These are phyloP conservation scores for Exophiala oligosperma DNA, from an alignment of 2,329 filamentous ascomycete genomes.

Conservation along the genomic window DNA sequence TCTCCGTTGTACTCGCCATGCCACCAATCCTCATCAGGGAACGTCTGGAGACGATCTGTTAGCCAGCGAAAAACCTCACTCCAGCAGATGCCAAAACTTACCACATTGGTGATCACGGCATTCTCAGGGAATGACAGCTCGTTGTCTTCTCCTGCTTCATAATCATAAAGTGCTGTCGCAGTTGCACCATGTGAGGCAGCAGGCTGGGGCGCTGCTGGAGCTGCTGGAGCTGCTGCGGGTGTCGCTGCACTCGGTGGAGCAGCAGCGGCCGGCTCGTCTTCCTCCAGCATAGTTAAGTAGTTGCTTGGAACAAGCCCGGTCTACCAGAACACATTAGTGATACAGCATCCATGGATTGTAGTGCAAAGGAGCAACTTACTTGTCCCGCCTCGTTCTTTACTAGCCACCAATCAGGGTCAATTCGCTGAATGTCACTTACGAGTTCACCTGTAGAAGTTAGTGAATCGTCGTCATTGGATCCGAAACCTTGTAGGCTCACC, in stretches of 20 bases:
- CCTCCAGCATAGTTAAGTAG: constrained; percentile 85
- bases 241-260: constrained; percentile 36
- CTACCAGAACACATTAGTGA: constrained; percentile 12
- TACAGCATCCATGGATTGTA: no score
- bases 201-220: constrained; percentile 33
- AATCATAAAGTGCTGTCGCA: constrained; percentile 88
- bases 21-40: constrained; percentile 99
- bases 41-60: constrained; percentile 61
- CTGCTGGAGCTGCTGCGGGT: constrained; percentile 39
- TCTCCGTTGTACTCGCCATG: constrained; percentile 80
- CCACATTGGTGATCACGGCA: constrained; percentile 75
- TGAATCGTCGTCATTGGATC: not conserved
- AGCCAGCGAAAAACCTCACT: not conserved
- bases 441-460: constrained; percentile 53
- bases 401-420: constrained; percentile 99
- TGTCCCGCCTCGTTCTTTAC: constrained; percentile 76
- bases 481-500: constrained; percentile 44
- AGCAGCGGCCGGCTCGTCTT: constrained; percentile 38
- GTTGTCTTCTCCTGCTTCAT: constrained; percentile 96
- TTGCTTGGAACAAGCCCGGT: constrained; percentile 90
- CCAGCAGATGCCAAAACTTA: constrained; percentile 47
- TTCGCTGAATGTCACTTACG: constrained; percentile 91
- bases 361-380: constrained; percentile 53
- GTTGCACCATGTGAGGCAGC: constrained; percentile 54
- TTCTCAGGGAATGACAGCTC: constrained; percentile 82